Conservation (phyloP, 352 stramenopile species). For the Globisporangium nodosum region DNA sequence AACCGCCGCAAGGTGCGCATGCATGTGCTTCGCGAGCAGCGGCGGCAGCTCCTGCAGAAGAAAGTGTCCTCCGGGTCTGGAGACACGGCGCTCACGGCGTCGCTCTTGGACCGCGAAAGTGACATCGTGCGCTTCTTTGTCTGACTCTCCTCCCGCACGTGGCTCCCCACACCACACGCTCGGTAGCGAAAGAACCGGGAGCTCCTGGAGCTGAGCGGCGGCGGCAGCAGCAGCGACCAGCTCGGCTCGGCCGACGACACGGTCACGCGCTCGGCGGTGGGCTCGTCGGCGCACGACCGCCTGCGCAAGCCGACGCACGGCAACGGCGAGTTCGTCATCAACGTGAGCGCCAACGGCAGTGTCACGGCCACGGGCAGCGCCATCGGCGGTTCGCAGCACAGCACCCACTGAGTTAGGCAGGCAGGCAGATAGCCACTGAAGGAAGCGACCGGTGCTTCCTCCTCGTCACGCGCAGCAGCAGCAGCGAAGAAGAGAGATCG, state of each 20-base stretch:
- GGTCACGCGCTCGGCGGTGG: constrained; percentile 1
- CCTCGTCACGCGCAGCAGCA: too few species aligned
- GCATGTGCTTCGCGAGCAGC: constrained; percentile 15
- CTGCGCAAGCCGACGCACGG: constrained; percentile 9
- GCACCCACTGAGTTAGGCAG: neutral
- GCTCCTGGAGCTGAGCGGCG: constrained; percentile 12
- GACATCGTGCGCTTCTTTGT: constrained; percentile 21
- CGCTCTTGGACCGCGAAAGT: constrained; percentile 13
- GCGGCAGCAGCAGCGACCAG: constrained; percentile 1
- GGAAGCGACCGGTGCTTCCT: too few species aligned
- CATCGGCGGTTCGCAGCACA: neutral
- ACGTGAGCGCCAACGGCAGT: constrained; percentile 15
- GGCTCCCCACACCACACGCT: neutral
- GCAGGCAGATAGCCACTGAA: neutral
- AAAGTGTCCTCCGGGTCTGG: constrained; percentile 11
- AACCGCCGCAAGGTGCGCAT: constrained; percentile 22
- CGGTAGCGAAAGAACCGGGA: constrained; percentile 22
- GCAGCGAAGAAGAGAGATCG: too few species aligned
- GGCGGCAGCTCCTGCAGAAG: constrained; percentile 15
- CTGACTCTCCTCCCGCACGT: neutral
- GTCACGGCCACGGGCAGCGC: constrained; percentile 8
- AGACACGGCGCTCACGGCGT: constrained; percentile 12
- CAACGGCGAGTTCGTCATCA: constrained; percentile 19
- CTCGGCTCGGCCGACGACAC: neutral
- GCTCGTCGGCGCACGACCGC: constrained; percentile 7